A percentile compares a stretch with the other conserved stretches of the same genome.
Conservation (phyloP, 495 filamentous ascomycete species). For the Chaetomium fimeti region DNA sequence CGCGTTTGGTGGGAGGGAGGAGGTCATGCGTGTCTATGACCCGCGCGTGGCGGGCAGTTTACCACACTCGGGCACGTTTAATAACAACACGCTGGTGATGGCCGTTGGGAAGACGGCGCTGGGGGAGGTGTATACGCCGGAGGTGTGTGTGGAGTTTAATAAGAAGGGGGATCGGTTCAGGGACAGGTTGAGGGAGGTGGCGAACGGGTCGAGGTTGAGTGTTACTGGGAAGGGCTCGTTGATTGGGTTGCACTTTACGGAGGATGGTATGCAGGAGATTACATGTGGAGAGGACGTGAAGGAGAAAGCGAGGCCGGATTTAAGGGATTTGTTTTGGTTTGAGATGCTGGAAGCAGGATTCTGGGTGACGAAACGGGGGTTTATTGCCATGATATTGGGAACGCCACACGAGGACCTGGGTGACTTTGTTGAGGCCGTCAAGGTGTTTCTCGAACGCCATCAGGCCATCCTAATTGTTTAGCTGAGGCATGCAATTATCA, state of each 20-base stretch:
- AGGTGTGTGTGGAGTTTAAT: slow-evolving; percentile 41
- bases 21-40: slow-evolving; percentile 58
- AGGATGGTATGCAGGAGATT: slow-evolving; percentile 28
- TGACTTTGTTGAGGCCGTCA: slow-evolving; percentile 39
- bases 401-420: slow-evolving; percentile 44
- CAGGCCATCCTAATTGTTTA: slow-evolving; percentile 29
- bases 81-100: slow-evolving; percentile 65
- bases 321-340: slow-evolving; percentile 52
- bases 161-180: slow-evolving; percentile 39
- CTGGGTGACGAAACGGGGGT: slow-evolving; percentile 48
- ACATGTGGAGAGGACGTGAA: slow-evolving; percentile 27
- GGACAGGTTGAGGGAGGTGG: slow-evolving; percentile 33
- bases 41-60: slow-evolving; percentile 37
- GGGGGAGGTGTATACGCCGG: slow-evolving; percentile 43
- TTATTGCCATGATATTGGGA: slow-evolving; percentile 44
- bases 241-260: slow-evolving; percentile 45
- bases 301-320: slow-evolving; percentile 29
- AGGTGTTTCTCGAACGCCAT: slow-evolving; percentile 28
- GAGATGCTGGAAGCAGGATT: slow-evolving; percentile 50
- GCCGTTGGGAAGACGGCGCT: slow-evolving; percentile 51
- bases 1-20: slow-evolving; percentile 57
- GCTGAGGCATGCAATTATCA: not conserved
- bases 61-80: slow-evolving; percentile 64
- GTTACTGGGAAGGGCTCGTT: slow-evolving; percentile 49
- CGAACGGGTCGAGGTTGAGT: slow-evolving; percentile 37